A percentile compares a stretch with the other conserved stretches of the same genome.
Evolutionary conservation across 164 flowering plant genomes (phyloP).

Genomic region (Chimonanthus salicifolius): DNA sequence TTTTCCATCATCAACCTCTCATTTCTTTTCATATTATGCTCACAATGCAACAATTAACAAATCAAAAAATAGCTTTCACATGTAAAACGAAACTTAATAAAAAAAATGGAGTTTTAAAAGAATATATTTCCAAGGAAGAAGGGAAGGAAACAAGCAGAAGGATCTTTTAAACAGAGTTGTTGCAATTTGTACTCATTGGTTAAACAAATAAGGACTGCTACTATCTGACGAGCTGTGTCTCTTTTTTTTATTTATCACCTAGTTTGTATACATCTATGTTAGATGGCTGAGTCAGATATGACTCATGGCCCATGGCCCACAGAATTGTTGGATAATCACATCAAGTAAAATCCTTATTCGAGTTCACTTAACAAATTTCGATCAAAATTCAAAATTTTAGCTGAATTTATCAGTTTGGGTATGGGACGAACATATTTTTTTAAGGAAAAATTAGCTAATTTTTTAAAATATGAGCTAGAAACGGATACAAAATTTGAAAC

Average conservation of each 20-base stretch:
- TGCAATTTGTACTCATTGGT: background rate
- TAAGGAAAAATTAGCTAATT: too few species aligned
- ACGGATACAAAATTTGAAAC: too few species aligned
- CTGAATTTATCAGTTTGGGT: too few species aligned
- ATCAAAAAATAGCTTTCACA: background rate
- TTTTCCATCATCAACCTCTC: background rate
- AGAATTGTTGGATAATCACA: too few species aligned
- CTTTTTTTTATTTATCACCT: background rate
- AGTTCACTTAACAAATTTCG: too few species aligned
- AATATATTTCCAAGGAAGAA: background rate
- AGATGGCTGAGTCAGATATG: background rate
- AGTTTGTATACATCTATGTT: background rate
- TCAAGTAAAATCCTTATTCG: too few species aligned
- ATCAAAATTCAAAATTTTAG: too few species aligned
- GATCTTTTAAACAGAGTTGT: background rate
- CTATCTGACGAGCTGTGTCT: background rate
- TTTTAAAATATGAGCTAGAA: too few species aligned
- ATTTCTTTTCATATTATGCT: background rate
- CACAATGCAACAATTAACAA: background rate
- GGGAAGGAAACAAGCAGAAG: background rate
- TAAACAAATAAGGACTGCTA: background rate
- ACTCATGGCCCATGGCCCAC: background rate
- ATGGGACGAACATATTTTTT: too few species aligned
- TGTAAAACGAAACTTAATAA: background rate
- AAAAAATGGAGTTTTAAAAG: background rate